Base-by-base conservation (phyloP, 2,329 filamentous ascomycete genomes). In the Colletotrichum abscissum region DNA sequence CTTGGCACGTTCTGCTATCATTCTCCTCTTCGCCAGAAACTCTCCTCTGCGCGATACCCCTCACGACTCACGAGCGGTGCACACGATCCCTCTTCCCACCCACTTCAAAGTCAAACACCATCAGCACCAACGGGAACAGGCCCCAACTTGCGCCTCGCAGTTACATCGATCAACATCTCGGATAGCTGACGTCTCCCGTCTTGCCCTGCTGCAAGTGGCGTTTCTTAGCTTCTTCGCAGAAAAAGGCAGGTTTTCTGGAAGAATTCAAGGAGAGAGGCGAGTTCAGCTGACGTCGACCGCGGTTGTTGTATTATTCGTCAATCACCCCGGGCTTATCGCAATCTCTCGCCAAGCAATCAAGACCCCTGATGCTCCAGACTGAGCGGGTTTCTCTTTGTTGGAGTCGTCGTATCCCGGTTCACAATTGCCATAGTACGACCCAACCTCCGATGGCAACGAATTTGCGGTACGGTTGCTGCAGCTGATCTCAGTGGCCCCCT, bases 1-100 rank as follows among this genome's bases (percentile, higher is more conserved):
- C 67, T 70, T 70, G 70, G 70, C 70, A 42, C n/a, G 55, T 60
- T 57, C 58, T 57, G 30, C 46, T 66, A 70, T 70, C 70, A 62
- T 26, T 73, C 33, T 56, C 24, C 46, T 26, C 19, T 11, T 28
- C n/a, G 38, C 59, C 66, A 63, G 63, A 60, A 52, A 35, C 60
- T 24, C 30, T 52, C 6, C 42, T 35, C 42, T 49, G 42, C 28
- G 42, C 22, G 2, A 28, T 65, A 63, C 19, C 66, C 66, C 16
- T 57, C 24, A 35, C 55, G 33, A 35, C 8, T 28, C 16, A 5
- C 9, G 35, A 26, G 65, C 56, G 57, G 35, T 35, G 46, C 30
- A 35, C 9, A 35, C 11, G 11, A 30, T 33, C 57, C 42, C 46
- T 52, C 24, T 35, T 33, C 11, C n/a, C 38, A 49, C n/a, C 64